A percentile compares a stretch with the other conserved stretches of the same genome.
These are phyloP conservation scores for Fragilaria radians DNA, from an alignment of 108 stramenopile genomes.

Conservation along the genomic window DNA sequence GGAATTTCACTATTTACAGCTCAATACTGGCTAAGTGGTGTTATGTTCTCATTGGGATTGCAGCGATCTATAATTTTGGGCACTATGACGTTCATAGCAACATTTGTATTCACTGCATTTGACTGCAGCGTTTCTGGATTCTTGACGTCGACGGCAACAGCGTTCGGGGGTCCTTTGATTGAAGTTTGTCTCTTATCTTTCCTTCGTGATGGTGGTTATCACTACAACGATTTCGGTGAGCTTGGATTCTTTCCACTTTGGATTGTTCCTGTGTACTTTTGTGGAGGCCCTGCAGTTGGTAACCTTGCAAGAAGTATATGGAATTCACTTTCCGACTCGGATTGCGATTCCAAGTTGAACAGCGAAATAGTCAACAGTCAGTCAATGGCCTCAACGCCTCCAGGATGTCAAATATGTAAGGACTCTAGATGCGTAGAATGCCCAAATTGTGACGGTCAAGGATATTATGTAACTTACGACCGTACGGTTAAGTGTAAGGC, in stretches of 20 bases:
- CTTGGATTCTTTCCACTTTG: conserved; percentile 82
- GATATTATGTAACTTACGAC: conserved; percentile 63
- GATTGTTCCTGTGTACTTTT: conserved; percentile 80
- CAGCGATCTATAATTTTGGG: conserved; percentile 51
- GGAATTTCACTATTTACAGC: conserved; percentile 80
- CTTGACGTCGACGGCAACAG: conserved; percentile 60
- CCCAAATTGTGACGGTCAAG: conserved; percentile 73
- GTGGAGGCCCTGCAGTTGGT: conserved; percentile 84
- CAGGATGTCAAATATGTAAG: conserved; percentile 44
- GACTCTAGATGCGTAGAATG: conserved; percentile 57
- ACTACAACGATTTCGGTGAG: conserved; percentile 72
- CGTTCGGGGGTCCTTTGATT: conserved; percentile 76
- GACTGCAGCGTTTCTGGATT: conserved; percentile 65
- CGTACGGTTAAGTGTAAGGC: conserved; percentile 45
- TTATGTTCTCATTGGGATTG: conserved; percentile 33
- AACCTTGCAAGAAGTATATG: conserved; percentile 77
- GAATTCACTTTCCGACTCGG: conserved; percentile 28
- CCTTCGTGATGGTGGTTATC: conserved; percentile 46
- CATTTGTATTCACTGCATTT: conserved; percentile 49
- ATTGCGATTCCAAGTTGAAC: neutral
- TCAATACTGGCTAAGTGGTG: conserved; percentile 82
- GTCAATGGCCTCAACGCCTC: neutral
- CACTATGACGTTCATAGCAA: conserved; percentile 61
- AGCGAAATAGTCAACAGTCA: neutral
- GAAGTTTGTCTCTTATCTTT: conserved; percentile 56